These are phyloP conservation scores for Actinidia arguta DNA, from an alignment of 179 eudicot genomes.

Conservation along the genomic window DNA sequence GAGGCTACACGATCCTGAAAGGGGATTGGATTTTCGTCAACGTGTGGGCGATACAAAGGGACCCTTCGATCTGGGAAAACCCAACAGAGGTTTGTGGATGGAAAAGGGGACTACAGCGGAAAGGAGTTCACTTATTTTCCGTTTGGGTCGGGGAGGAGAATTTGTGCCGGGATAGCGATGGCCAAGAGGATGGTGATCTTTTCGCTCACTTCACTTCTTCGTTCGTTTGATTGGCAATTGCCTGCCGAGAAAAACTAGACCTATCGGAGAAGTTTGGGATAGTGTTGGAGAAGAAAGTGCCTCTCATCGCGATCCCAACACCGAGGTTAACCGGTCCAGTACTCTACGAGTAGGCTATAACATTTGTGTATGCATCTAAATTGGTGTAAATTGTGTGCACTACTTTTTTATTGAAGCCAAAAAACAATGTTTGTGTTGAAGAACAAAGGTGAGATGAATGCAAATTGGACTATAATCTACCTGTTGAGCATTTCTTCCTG, in stretches of 20 bases:
- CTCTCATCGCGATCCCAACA: conserved; percentile 51
- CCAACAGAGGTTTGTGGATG: conserved; percentile 60
- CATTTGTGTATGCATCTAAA: too few relatives aligned
- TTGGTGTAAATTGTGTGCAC: too few relatives aligned
- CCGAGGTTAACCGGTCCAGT: conserved; percentile 42
- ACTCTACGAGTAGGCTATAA: conserved; percentile 34
- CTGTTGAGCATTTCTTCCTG: too few relatives aligned
- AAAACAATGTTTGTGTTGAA: too few relatives aligned
- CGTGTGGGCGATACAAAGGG: conserved; percentile 66
- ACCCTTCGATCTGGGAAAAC: conserved; percentile 56
- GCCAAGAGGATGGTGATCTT: conserved; percentile 64
- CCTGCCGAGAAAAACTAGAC: conserved; percentile 44
- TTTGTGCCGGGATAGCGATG: conserved; percentile 60
- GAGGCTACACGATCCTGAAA: conserved; percentile 63
- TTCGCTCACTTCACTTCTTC: conserved; percentile 57
- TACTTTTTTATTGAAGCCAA: too few relatives aligned
- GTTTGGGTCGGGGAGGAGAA: conserved; percentile 74
- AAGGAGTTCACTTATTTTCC: conserved; percentile 55
- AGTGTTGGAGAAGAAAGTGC: conserved; percentile 47
- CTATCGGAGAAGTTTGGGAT: conserved; percentile 66
- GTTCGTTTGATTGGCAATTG: conserved; percentile 64
- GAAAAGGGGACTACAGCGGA: conserved; percentile 52
- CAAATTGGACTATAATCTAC: too few relatives aligned
- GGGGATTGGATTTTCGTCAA: conserved; percentile 60
- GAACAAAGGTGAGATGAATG: too few relatives aligned